Evolutionary conservation across 164 flowering plant genomes (phyloP).

Genomic region (Kingdonia uniflora): DNA sequence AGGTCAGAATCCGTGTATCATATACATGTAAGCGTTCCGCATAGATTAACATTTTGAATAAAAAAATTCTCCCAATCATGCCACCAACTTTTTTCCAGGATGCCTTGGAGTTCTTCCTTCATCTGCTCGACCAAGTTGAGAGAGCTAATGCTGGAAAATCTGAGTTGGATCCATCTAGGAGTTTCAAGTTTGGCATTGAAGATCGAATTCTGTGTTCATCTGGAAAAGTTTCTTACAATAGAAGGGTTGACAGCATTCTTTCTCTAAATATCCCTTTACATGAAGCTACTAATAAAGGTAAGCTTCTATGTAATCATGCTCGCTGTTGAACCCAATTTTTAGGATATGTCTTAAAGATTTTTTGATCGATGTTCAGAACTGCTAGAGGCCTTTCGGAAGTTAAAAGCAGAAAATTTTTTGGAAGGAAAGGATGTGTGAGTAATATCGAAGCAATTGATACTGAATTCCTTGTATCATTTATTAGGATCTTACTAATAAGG

Average conservation of each 20-base stretch:
- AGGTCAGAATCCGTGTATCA: too few relatives aligned
- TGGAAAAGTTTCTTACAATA: constrained; percentile 91
- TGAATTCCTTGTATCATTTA: constrained; percentile 5
- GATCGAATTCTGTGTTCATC: constrained; percentile 77
- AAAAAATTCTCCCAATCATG: background rate
- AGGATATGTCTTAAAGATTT: constrained; percentile 9
- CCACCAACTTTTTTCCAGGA: constrained; percentile 39
- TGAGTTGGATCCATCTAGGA: constrained; percentile 67
- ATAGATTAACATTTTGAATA: background rate
- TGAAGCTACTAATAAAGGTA: constrained; percentile 88
- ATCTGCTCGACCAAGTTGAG: constrained; percentile 93
- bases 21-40: too few relatives aligned
- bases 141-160: constrained; percentile 50
- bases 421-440: constrained; percentile 85
- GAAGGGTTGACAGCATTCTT: constrained; percentile 73
- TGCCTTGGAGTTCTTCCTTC: constrained; percentile 90
- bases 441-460: constrained; percentile 1
- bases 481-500: background rate
- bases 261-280: constrained; percentile 82
- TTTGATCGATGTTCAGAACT: constrained; percentile 43
- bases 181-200: constrained; percentile 95
- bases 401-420: constrained; percentile 47
- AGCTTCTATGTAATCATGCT: constrained; percentile 1
- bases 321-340: background rate
- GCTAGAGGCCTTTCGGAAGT: constrained; percentile 52